Evolutionary conservation across 2,329 filamentous ascomycete genomes (phyloP), one percentile per base, ranked within the genome.

Genomic region (Alternaria conjuncta): DNA sequence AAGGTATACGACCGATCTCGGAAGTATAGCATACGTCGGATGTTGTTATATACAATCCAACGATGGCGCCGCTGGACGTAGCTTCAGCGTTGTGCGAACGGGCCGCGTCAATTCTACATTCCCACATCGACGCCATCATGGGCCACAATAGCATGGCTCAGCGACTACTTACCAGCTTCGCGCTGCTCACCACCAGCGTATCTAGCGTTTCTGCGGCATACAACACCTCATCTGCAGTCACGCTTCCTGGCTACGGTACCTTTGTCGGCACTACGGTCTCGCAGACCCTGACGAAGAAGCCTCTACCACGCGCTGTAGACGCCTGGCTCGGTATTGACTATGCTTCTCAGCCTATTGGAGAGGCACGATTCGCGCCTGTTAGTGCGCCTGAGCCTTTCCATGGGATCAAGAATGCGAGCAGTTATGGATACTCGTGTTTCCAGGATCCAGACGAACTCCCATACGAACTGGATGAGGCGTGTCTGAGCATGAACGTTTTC

Each of bases 251-350:
- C 8, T 82, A 82, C 49, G 81, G 81, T 20, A 74, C 64, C 11
- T 83, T 83, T 61, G 57, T 69, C 23, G 80, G 81, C 15, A 82
- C 74, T 1, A 70, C 72, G 7, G 62, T 82, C 54, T 76, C 75
- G 26, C 66, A 73, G 26, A 81, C 78, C 1, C 56, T 81, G 36
- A 82, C 74, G 28, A 78, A 79, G 51, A 71, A 75, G 18, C 58
- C 72, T 9, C 72, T 83, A 0, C 72, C 77, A 6, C 67, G 65
- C 4, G 45, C 75, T 0, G 80, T 84, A 3, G 81, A 84, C 46
- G 82, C 83, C 4, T 84, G 83, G 83, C 75, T 84, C 2, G 82
- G 82, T 1, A 82, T 84, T 26, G 82, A 84, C 67, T 84, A 83
- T 46, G 77, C 82, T 0, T 79, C 81, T 0, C 75, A 75, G 47